Percentiles rank a stretch among this genome's conserved stretches.
These are phyloP conservation scores for Exophiala oligosperma DNA, from an alignment of 2,329 filamentous ascomycete genomes.

Conservation along the genomic window DNA sequence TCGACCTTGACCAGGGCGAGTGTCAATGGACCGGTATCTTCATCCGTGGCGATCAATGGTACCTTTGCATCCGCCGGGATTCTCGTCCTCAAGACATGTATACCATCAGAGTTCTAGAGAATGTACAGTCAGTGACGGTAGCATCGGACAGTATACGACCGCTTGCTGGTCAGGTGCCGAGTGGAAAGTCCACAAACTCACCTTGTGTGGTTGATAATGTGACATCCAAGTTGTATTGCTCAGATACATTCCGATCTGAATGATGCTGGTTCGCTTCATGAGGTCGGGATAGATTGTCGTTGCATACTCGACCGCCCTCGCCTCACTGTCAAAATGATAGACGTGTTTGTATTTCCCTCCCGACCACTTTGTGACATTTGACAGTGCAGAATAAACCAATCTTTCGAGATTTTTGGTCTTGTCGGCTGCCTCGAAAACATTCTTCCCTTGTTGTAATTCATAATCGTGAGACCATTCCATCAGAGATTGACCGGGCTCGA, in stretches of 20 bases:
- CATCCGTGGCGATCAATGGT: conserved; percentile 42
- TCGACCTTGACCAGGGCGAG: conserved; percentile 43
- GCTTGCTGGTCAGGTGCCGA: too few relatives aligned
- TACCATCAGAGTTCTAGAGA: conserved; percentile 11
- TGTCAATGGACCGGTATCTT: conserved; percentile 48
- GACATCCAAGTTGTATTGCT: not conserved
- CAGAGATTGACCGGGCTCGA: not conserved
- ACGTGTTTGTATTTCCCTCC: conserved; percentile 48
- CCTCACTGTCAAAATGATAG: conserved; percentile 57
- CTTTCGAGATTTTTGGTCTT: conserved; percentile 43
- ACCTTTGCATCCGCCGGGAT: conserved; percentile 29
- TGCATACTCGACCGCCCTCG: conserved; percentile 51
- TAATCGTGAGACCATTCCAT: conserved; percentile 49
- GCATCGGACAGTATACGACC: too few relatives aligned
- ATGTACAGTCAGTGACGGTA: too few relatives aligned
- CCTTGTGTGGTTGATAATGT: conserved; percentile 9
- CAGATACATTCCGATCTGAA: conserved; percentile 12
- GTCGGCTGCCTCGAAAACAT: conserved; percentile 57
- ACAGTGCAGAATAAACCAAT: conserved; percentile 54
- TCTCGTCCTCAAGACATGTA: conserved; percentile 4
- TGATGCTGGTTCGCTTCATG: conserved; percentile 47
- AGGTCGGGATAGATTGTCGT: conserved; percentile 44
- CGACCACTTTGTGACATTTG: conserved; percentile 50
- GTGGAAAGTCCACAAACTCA: not conserved
- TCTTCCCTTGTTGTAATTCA: conserved; percentile 55